These are phyloP conservation scores for Immersiella caudata DNA, from an alignment of 495 filamentous ascomycete genomes.

Conservation along the genomic window DNA sequence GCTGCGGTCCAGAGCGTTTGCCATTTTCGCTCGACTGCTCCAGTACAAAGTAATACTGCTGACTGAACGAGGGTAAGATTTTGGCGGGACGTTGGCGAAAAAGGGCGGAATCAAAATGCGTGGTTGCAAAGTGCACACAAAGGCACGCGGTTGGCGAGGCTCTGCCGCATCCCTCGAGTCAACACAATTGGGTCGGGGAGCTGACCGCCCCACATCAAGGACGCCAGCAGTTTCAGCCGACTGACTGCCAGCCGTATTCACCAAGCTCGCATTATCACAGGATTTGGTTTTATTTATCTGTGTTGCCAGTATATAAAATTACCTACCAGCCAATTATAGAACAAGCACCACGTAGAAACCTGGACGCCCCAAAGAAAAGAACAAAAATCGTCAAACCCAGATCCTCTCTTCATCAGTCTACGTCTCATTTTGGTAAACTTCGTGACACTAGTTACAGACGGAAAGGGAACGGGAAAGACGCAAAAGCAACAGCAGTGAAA, in stretches of 20 bases:
- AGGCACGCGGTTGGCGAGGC: constrained; percentile 8
- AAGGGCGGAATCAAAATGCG: not conserved
- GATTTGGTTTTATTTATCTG: not conserved
- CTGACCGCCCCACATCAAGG: not conserved
- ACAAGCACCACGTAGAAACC: not conserved
- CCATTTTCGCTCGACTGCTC: constrained; percentile 19
- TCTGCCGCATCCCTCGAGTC: constrained; percentile 2
- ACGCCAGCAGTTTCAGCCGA: not conserved
- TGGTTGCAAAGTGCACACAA: not conserved
- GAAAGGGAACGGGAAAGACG: constrained; percentile 31
- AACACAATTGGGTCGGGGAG: not conserved
- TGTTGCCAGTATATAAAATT: not conserved
- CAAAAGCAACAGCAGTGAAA: constrained; percentile 26
- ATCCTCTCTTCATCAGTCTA: constrained; percentile 40
- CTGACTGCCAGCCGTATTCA: not conserved
- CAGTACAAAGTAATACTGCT: not conserved
- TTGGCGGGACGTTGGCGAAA: not conserved
- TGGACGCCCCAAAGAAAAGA: not conserved
- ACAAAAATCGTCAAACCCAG: constrained; percentile 15
- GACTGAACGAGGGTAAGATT: not conserved
- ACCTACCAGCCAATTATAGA: not conserved
- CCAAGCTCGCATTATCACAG: not conserved
- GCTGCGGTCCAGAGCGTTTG: constrained; percentile 65
- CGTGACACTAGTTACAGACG: constrained; percentile 38
- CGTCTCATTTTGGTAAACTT: constrained; percentile 40